Base-by-base conservation (phyloP, 805 yeast species). In the Suhomyces tanzawaensis region DNA sequence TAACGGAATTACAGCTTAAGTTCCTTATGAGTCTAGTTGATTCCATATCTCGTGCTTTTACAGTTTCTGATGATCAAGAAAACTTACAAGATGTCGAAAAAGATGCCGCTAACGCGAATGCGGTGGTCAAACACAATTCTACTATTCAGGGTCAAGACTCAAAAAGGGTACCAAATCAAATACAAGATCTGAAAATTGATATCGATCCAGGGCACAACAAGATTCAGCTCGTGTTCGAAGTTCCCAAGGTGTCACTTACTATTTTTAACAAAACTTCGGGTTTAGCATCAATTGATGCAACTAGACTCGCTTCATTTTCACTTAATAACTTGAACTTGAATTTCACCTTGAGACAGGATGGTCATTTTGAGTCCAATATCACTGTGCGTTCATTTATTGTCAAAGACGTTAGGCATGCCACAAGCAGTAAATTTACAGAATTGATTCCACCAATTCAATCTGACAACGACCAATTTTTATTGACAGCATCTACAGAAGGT, bases 361-460 rank as follows among this genome's bases (percentile, higher is more conserved):
- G 82, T 0, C 72, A 77, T 22, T 73, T 77, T 37, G 72, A 65
- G 6, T 76, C 90, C 0, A 81, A 80, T 37, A 50, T 88, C 7
- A 77, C 76, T 39, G 70, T 88, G 19, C 75, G 79, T 29, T 79
- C 96, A 0, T 83, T 93, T 49, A 77, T 82, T 2, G 84, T 90
- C 3, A 78, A 76, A 38, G 99, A 93, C 60, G 76, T 80, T 3
- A 71, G 98, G 47, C 58, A 61, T 17, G 63, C 64, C 5, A 75
- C 74, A 15, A 78, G 72, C 21, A 91, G 85, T 63, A 78, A 77
- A 48, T 91, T 87, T 62, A 74, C 84, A 0, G 84, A 90, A 43
- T 79, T 93, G 22, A 80, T 93, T 29, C 97, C 98, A 1, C 76
- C 77, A 18, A 71, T 76, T 2, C 62, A 71, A 7, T 75, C 79